Evolutionary conservation across 2,329 filamentous ascomycete genomes (phyloP).

Genomic region (Scytalidium sp.): DNA sequence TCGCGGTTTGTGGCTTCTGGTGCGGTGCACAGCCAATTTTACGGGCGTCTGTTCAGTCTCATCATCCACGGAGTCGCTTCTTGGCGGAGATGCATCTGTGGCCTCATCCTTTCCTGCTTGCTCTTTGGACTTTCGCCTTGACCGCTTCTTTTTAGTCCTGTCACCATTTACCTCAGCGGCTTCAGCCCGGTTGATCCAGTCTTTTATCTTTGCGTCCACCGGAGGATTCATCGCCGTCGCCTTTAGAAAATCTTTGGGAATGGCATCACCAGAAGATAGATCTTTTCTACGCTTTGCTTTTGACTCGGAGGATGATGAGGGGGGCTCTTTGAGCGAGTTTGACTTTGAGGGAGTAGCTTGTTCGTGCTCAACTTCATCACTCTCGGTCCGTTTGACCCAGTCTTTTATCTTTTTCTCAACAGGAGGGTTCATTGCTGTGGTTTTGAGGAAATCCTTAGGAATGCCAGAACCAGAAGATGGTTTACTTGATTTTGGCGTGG

Average conservation of each 20-base stretch:
- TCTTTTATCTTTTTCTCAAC: constrained; percentile 54
- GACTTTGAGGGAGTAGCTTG: background rate
- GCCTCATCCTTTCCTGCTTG: background rate
- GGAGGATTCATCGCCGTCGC: constrained; percentile 48
- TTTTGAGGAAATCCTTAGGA: constrained; percentile 47
- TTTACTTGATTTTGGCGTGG: background rate
- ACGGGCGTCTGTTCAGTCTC: background rate
- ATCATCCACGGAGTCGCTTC: background rate
- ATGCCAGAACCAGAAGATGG: constrained; percentile 29
- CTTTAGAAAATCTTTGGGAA: constrained; percentile 54
- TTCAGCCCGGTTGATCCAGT: constrained; percentile 43
- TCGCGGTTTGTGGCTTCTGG: background rate
- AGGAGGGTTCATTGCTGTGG: constrained; percentile 46
- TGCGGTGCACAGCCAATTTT: background rate
- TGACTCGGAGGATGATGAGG: background rate
- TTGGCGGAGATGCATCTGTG: background rate
- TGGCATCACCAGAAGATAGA: constrained; percentile 19
- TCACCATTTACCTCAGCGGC: background rate
- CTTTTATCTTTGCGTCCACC: constrained; percentile 52
- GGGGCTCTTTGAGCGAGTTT: background rate
- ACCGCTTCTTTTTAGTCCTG: too few species aligned
- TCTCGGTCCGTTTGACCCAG: constrained; percentile 41
- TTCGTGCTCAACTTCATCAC: background rate
- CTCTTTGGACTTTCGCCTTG: background rate
- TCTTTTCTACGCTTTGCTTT: background rate